Base-by-base conservation (phyloP, 805 yeast species). In the Candida insectorum region DNA sequence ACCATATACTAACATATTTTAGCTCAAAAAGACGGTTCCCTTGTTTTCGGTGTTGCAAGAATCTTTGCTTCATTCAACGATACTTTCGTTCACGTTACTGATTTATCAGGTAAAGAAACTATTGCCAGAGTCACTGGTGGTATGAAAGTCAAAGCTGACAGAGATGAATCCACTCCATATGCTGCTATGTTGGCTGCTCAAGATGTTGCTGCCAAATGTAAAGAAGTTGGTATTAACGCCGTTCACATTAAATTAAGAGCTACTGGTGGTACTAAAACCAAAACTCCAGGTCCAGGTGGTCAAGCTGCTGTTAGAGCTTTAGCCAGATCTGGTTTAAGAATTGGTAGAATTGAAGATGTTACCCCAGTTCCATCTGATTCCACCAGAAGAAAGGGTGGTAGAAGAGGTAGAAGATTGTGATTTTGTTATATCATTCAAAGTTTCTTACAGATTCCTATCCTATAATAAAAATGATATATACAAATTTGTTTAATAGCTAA, bases 361-460 rank as follows among this genome's bases (percentile, higher is more conserved):
- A 93, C 99, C 58, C 98, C 98, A 73, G 89, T 93, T 62, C 99
- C 99, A 73, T 93, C 98, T 58, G 99, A 93, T 76, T 89, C 97
- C 63, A 94, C 98, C 73, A 93, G 99, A 85, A 86, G 91, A 87
- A 94, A 93, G 95, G 98, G 98, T 87, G 99, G 99, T 86, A 93
- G 98, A 81, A 89, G 99, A 83, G 99, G 99, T 91, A 91, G 98
- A 84, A 88, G 99, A 85, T 84, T 89, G 76, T 86, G 73, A 75
- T 56, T 56, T 27, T 29, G 31, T 30, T 33, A 21, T 17, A 21
- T 26, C 32, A 27, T 30, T 20, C 10, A 8, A 20, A 20, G 8
- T 11, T 8, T 20, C 26, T 27, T 36, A 22, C 33, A 29, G 28
- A 30, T 34, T 18, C 12, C 26, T 29, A 9, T 14, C 13, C 17